These are phyloP conservation scores for Fomitopsis betulina DNA, from an alignment of 1,284 basidiomycete genomes.

Conservation along the genomic window DNA sequence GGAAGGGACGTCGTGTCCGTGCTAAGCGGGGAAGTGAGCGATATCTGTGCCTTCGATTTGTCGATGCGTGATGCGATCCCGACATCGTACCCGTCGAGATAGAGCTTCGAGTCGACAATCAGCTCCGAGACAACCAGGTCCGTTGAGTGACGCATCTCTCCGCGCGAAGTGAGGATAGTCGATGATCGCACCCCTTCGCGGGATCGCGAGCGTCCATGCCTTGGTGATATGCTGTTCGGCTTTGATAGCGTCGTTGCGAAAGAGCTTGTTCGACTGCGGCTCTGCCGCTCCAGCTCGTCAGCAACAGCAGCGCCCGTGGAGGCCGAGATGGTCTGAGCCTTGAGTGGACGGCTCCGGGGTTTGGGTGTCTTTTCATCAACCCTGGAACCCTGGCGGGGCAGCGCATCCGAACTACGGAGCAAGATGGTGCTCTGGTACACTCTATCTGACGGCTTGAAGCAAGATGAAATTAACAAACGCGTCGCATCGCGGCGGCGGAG, in stretches of 20 bases:
- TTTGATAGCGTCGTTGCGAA: neutral
- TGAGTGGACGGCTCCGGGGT: conserved; percentile 12
- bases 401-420: conserved; percentile 24
- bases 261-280: neutral
- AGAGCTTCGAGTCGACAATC: conserved; percentile 73
- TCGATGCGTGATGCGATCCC: conserved; percentile 42
- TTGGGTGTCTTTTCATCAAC: conserved; percentile 17
- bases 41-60: conserved; percentile 25
- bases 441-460: conserved; percentile 43
- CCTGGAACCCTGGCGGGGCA: conserved; percentile 6
- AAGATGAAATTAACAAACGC: conserved; percentile 46
- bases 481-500: conserved; percentile 53
- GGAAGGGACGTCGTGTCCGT: conserved; percentile 34
- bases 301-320: neutral
- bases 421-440: conserved; percentile 48
- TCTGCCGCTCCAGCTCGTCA: neutral
- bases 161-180: conserved; percentile 57
- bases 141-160: conserved; percentile 48
- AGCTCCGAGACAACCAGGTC: conserved; percentile 70
- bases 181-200: conserved; percentile 31
- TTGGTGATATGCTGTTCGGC: neutral
- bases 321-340: neutral
- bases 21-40: conserved; percentile 11
- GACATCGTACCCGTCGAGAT: conserved; percentile 66
- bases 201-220: conserved; percentile 24